Evolutionary conservation across 768 basidiomycete genomes (phyloP), one percentile per base, ranked within the genome.

Genomic region (Jaapia argillacea): DNA sequence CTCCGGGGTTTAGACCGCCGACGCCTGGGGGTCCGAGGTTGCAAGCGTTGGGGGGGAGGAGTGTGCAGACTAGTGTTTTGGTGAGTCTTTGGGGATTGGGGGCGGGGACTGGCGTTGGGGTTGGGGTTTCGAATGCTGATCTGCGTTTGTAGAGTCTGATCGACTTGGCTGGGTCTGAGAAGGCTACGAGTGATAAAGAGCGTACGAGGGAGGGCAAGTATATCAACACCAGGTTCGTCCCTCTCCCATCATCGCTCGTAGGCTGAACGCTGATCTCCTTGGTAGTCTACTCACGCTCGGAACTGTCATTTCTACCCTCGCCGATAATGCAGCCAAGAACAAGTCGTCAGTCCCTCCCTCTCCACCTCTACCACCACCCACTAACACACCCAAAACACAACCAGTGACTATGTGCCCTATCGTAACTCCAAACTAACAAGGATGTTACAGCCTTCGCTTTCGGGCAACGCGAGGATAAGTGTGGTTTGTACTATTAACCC

Each of bases 401-500:
- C 12, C 51, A 82, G 81, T 43, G 88, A 91, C 57, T 91, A 97
- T 57, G 81, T 98, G 12, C 93, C 93, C 2, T 98, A 84, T 65
- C 81, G 94, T 16, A 96, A 97, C 58, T 91, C 87, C 35, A 98
- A 98, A 61, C 73, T 98, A 6, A 96, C 92, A 13, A 80, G 91
- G 20, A 78, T 98, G 61, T 75, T 98, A 4, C 93, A 97, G 60
- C 92, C 94, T 1, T 97, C 92, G 0, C 70, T 99, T 1, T 86
- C 91, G 0, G 94, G 94, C 1, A 90, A 98, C 58, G 93, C 94
- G 18, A 80, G 91, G 5, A 93, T 99, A 42, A 91, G 88, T 33
- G 93, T 99, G 13, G 84, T 98, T 42, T 96, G 93, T 60, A 98
- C 94, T 0, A 76, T 98, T 57, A 94, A 93, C 54, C 91, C 94